Conservation (phyloP, 345 rosid species). For the Orychophragmus violaceus region DNA sequence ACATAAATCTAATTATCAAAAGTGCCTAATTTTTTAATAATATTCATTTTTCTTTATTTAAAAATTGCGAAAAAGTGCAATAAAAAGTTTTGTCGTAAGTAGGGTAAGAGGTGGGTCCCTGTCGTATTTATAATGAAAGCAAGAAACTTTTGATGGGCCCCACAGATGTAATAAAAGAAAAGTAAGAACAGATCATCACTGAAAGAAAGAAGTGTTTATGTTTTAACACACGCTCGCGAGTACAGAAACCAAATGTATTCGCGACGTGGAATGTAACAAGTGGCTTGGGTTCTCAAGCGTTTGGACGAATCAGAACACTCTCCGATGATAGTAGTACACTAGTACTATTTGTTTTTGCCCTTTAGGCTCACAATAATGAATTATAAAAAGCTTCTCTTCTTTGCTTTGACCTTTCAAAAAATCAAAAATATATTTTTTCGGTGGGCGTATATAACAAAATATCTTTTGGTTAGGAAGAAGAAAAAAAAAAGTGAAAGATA, state of each 20-base stretch:
- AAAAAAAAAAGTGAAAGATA: background rate
- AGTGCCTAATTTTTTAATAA: slow-evolving; percentile 27
- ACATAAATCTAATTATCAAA: slow-evolving; percentile 48
- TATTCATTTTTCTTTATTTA: background rate
- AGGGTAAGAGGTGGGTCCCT: slow-evolving; percentile 49
- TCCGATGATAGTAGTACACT: background rate
- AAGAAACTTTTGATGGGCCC: slow-evolving; percentile 23
- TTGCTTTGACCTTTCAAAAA: slow-evolving; percentile 26
- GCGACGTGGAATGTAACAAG: slow-evolving; percentile 8
- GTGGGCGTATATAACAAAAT: background rate
- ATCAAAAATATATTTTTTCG: slow-evolving; percentile 20
- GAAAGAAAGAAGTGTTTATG: background rate
- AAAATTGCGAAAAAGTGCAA: slow-evolving; percentile 4
- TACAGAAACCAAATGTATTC: background rate
- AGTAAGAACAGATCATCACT: background rate
- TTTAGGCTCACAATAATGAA: background rate
- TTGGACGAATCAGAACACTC: slow-evolving; percentile 16
- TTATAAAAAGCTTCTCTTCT: background rate
- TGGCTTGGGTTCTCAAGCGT: slow-evolving; percentile 18
- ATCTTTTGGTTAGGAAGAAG: background rate
- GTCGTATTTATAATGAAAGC: slow-evolving; percentile 39
- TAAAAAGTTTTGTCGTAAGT: slow-evolving; percentile 7
- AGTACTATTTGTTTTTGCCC: background rate
- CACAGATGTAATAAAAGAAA: background rate
- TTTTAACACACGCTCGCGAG: background rate